A percentile compares a stretch with the other conserved stretches of the same genome.
Evolutionary conservation across 257 asterid species (phyloP).

Genomic region (Dorcoceras hygrometricum): DNA sequence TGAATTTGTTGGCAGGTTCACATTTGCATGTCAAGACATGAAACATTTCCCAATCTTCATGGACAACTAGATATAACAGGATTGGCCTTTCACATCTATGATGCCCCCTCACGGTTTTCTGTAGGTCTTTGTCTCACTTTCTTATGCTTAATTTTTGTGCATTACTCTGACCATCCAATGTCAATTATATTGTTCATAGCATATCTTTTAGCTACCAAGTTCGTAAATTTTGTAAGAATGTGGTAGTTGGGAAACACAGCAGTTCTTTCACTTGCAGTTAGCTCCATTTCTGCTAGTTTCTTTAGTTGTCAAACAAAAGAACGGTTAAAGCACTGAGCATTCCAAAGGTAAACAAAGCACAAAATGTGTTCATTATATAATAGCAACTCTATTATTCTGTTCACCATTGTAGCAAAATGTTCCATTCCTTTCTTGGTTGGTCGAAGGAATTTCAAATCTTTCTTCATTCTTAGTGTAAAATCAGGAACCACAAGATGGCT

Average conservation of each 20-base stretch:
- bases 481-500: background rate
- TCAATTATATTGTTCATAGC: conserved; percentile 4
- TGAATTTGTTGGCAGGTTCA: conserved; percentile 65
- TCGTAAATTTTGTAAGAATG: background rate
- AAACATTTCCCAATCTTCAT: conserved; percentile 90
- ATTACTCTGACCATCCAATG: conserved; percentile 11
- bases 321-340: background rate
- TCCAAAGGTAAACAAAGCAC: no score
- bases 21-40: conserved; percentile 96
- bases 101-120: conserved; percentile 82
- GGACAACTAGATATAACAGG: conserved; percentile 99
- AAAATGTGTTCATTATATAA: no score
- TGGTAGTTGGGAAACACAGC: conserved; percentile 12
- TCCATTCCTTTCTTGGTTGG: background rate
- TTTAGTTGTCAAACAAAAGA: conserved; percentile 1
- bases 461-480: background rate
- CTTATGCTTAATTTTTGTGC: conserved; percentile 10
- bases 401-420: background rate
- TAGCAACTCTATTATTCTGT: no score
- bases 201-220: background rate
- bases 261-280: conserved; percentile 14
- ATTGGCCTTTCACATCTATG: conserved; percentile 78
- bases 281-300: background rate
- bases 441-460: background rate
- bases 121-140: conserved; percentile 46